These are phyloP conservation scores for Chrysanthemum makinoi DNA, from an alignment of 129 eudicot genomes.

Conservation along the genomic window DNA sequence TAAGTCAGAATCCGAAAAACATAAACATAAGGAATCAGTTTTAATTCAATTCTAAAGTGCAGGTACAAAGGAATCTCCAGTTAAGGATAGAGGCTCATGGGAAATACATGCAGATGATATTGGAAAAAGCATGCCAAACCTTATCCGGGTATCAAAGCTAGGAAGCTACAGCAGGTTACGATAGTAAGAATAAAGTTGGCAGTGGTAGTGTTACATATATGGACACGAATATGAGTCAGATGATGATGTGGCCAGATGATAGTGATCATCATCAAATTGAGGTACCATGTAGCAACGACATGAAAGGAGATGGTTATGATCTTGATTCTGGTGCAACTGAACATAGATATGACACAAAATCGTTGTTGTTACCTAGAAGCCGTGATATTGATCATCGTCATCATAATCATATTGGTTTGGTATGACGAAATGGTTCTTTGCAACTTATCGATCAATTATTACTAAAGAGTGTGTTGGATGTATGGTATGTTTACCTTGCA, in stretches of 20 bases:
- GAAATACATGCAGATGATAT: slow-evolving; percentile 93
- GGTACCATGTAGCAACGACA: slow-evolving; percentile 32
- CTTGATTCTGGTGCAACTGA: slow-evolving; percentile 23
- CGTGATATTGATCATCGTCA: slow-evolving; percentile 14
- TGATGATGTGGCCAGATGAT: slow-evolving; percentile 35
- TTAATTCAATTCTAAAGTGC: neutral
- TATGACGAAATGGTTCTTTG: too few relatives aligned
- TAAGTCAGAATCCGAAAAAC: too few relatives aligned
- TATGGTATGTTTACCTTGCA: too few relatives aligned
- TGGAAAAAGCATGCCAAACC: slow-evolving; percentile 95
- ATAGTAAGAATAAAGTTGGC: slow-evolving; percentile 25
- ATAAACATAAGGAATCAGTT: too few relatives aligned
- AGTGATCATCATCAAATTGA: slow-evolving; percentile 28
- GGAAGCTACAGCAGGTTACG: slow-evolving; percentile 36
- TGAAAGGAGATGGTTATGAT: slow-evolving; percentile 38
- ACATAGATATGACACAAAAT: slow-evolving; percentile 33
- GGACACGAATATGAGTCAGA: slow-evolving; percentile 33
- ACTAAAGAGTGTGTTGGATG: too few relatives aligned
- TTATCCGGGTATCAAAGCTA: slow-evolving; percentile 74
- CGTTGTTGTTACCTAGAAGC: slow-evolving; percentile 26
- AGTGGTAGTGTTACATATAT: slow-evolving; percentile 20
- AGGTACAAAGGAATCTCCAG: slow-evolving; percentile 96
- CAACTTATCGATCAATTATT: too few relatives aligned
- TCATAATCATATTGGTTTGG: slow-evolving; percentile 40
- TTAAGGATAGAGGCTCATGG: slow-evolving; percentile 96